A percentile compares a stretch with the other conserved stretches of the same genome.
Evolutionary conservation across 768 basidiomycete species (phyloP).

Genomic region (Pleurotus tuber-regium): DNA sequence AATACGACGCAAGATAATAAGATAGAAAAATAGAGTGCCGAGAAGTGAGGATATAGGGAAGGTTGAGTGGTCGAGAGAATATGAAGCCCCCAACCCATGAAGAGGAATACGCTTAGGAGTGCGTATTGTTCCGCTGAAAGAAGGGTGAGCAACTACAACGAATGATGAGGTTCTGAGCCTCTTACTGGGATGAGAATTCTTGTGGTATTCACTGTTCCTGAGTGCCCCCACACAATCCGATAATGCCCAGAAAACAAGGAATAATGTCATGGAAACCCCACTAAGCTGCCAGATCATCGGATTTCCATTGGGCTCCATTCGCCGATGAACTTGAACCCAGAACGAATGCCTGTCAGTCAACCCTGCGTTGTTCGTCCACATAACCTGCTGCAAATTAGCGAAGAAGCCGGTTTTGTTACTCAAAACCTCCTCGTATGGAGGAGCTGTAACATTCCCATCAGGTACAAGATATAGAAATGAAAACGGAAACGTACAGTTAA

Average conservation of each 20-base stretch:
- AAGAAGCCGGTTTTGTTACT: too few relatives aligned
- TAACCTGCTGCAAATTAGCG: background rate
- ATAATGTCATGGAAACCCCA: background rate
- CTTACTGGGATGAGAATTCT: too few relatives aligned
- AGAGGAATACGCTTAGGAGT: background rate
- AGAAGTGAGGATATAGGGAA: background rate
- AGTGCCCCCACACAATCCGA: too few relatives aligned
- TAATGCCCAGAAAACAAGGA: background rate
- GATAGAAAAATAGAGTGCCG: background rate
- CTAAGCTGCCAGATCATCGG: background rate
- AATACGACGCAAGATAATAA: background rate
- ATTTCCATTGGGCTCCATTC: too few relatives aligned
- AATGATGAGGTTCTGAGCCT: too few relatives aligned
- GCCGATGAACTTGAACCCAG: background rate
- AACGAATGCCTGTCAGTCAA: background rate
- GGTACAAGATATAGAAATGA: background rate
- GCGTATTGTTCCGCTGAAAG: background rate
- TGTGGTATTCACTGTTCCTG: too few relatives aligned
- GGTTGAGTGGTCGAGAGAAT: too few relatives aligned
- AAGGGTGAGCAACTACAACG: too few relatives aligned
- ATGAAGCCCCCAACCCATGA: too few relatives aligned
- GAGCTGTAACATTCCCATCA: too few relatives aligned
- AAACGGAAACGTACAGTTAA: background rate
- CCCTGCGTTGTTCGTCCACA: background rate
- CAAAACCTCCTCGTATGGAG: too few relatives aligned